Conservation (phyloP, 495 filamentous ascomycete species). For the Letharia columbiana region DNA sequence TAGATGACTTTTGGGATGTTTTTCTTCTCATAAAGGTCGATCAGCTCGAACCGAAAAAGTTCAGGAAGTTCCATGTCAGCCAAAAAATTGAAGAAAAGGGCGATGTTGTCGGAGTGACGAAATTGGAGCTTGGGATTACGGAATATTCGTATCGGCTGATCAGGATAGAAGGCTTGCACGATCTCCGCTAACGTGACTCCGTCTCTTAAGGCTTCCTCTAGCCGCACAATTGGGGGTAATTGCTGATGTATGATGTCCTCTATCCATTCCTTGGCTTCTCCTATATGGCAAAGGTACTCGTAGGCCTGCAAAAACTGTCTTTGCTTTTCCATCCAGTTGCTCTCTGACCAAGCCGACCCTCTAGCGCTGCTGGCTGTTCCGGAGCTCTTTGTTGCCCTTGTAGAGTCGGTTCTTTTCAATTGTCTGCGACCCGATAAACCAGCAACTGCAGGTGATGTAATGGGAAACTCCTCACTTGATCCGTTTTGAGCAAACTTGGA, state of each 20-base stretch:
- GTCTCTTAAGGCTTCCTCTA: constrained; percentile 88
- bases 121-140: constrained; percentile 75
- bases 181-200: constrained; percentile 93
- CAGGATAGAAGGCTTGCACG: constrained; percentile 81
- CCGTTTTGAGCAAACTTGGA: constrained; percentile 74
- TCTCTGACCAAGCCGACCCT: constrained; percentile 64
- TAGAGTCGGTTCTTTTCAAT: constrained; percentile 65
- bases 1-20: constrained; percentile 99
- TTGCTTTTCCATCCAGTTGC: constrained; percentile 98
- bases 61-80: constrained; percentile 92
- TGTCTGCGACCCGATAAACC: constrained; percentile 77
- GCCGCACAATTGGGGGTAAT: constrained; percentile 89
- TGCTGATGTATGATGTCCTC: constrained; percentile 84
- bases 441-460: constrained; percentile 73
- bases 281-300: constrained; percentile 98
- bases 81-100: constrained; percentile 84
- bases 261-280: constrained; percentile 99
- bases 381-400: constrained; percentile 37
- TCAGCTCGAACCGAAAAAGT: constrained; percentile 96
- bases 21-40: constrained; percentile 98
- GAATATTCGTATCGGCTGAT: constrained; percentile 72
- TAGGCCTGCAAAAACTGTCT: constrained; percentile 95
- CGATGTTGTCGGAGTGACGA: constrained; percentile 95
- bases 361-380: constrained; percentile 41
- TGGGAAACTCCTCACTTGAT: constrained; percentile 67